Base-by-base conservation (phyloP, 768 basidiomycete genomes). In the Infundibulicybe gibba region DNA sequence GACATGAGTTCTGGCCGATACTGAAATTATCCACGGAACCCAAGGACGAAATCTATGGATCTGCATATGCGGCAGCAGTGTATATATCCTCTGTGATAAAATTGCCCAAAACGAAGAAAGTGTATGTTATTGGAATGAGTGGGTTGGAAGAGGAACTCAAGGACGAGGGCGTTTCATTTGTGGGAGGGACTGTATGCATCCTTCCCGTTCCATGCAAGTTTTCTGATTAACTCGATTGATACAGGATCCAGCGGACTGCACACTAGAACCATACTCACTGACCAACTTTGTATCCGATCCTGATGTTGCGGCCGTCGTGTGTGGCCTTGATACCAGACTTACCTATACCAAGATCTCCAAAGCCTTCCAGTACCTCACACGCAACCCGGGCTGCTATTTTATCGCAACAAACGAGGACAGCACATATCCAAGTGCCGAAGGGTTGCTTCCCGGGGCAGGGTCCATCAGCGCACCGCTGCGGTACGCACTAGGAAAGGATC, bases 31-130 rank as follows among this genome's bases (percentile, higher is more conserved):
- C 25, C 25, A 25, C 25, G 25, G 25, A 3, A 4, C 25, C 17
- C 35, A 14, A 98, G 95, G 90, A 97, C 50, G 97, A 98, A 62
- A 91, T 98, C 45, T 97, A 91, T 55, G 92, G 94, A 43, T 98
- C 95, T 5, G 95, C 94, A 2, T 98, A 89, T 54, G 72, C 77
- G 35, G 70, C 76, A 8, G 75, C 77, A n/a, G 72, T 76, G 1
- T 77, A 97, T 66, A 69, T 97, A 19, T 94, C 94, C 0, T 82
- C 90, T 34, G 87, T 97, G 11, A 74, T 94, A 55, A 87, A 91
- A 48, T 75, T 99, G 51, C 90, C 93, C 9, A 90, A 86, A 59
- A 78, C 87, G 61, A 92, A 97, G 71, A 91, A 88, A 64, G 94
- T 94, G 12, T 99, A 94, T 68, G 94, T 98, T 13, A 87, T 99